Conservation (phyloP, 83 land plant species). For the Diphasiastrum complanatum region DNA sequence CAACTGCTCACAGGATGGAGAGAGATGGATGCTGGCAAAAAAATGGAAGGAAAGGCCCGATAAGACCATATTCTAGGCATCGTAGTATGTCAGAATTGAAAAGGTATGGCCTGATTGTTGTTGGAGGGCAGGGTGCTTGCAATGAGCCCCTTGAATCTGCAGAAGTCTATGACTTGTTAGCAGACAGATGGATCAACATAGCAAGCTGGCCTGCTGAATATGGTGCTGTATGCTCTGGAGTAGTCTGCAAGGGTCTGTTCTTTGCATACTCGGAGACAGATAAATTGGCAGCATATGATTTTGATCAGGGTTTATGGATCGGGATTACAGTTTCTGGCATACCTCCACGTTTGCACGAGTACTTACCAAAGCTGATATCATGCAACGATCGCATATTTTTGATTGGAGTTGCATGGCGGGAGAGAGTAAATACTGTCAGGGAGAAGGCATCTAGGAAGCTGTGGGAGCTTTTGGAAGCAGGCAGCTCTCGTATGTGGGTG, state of each 20-base stretch:
- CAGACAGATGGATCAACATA: constrained; percentile 63
- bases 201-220: constrained; percentile 49
- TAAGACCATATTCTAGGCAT: too few relatives aligned
- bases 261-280: constrained; percentile 65
- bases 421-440: constrained; percentile 37
- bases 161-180: constrained; percentile 56
- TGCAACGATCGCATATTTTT: constrained; percentile 49
- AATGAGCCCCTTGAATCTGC: constrained; percentile 65
- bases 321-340: constrained; percentile 40
- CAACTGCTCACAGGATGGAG: too few relatives aligned
- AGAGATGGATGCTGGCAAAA: too few relatives aligned
- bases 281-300: constrained; percentile 63
- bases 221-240: constrained; percentile 57
- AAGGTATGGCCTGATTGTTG: constrained; percentile 54
- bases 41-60: too few relatives aligned
- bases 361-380: constrained; percentile 55
- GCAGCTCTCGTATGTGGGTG: constrained; percentile 36
- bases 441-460: constrained; percentile 62
- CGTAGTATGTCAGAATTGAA: not conserved
- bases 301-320: constrained; percentile 52
- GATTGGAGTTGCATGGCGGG: constrained; percentile 67
- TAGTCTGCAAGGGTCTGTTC: constrained; percentile 44
- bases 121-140: constrained; percentile 66
- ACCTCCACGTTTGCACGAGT: constrained; percentile 56
- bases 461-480: constrained; percentile 50